Evolutionary conservation across 2,329 filamentous ascomycete genomes (phyloP).

Genomic region (Nothomitra cinnamomea): DNA sequence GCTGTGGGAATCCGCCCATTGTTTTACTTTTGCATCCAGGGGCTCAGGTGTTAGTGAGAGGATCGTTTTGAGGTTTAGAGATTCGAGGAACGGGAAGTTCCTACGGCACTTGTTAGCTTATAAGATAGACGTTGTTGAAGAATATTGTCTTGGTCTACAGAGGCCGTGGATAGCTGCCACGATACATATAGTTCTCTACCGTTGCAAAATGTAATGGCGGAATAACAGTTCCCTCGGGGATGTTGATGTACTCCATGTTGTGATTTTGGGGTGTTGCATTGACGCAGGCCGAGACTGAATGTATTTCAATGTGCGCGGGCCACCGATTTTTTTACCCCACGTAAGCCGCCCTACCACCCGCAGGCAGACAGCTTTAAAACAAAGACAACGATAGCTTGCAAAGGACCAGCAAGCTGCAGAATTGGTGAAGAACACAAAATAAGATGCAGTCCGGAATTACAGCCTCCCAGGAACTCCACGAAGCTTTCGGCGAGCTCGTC

Average conservation of each 20-base stretch:
- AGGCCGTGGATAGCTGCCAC: slow-evolving; percentile 10
- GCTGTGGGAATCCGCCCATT: slow-evolving; percentile 7
- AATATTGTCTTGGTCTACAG: slow-evolving; percentile 1
- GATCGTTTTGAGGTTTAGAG: slow-evolving; percentile 9
- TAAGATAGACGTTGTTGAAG: not conserved
- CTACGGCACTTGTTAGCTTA: not conserved
- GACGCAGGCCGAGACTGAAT: not conserved
- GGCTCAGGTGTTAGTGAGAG: slow-evolving; percentile 10
- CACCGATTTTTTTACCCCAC: not conserved
- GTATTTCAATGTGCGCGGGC: not conserved
- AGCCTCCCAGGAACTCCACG: slow-evolving; percentile 64
- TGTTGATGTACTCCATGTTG: not conserved
- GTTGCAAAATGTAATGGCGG: slow-evolving; percentile 10
- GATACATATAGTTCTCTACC: slow-evolving; percentile 9
- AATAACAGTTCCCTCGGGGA: slow-evolving; percentile 7
- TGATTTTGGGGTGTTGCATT: too few species aligned
- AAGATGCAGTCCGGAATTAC: slow-evolving; percentile 7
- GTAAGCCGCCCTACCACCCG: not conserved
- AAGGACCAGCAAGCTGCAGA: too few species aligned
- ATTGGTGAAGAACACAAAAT: not conserved
- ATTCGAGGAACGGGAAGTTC: slow-evolving; percentile 11
- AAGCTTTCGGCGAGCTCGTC: slow-evolving; percentile 55
- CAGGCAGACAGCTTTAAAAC: not conserved
- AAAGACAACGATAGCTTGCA: not conserved
- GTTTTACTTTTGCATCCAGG: slow-evolving; percentile 6